These are phyloP conservation scores for Ciborinia camelliae DNA, from an alignment of 2,329 filamentous ascomycete genomes.

Conservation along the genomic window DNA sequence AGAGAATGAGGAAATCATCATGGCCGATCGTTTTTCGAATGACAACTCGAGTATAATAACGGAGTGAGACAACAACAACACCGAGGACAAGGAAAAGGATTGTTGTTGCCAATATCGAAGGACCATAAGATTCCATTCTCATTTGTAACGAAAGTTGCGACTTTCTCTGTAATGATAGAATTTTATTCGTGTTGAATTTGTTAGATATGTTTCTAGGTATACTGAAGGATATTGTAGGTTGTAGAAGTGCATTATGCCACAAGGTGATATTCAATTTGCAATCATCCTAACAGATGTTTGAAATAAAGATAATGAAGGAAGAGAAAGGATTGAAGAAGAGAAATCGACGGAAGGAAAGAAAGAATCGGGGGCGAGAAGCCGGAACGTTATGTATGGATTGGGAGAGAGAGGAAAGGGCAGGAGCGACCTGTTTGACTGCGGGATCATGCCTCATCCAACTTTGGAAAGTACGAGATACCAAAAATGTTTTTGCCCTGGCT, in stretches of 20 bases:
- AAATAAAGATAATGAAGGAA: neutral
- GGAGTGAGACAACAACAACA: slow-evolving; percentile 10
- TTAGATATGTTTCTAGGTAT: slow-evolving; percentile 13
- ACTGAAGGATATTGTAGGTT: slow-evolving; percentile 8
- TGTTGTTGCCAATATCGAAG: slow-evolving; percentile 10
- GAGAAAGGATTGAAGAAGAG: neutral
- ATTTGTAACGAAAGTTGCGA: neutral
- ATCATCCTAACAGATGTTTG: neutral
- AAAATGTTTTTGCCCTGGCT: too few species aligned
- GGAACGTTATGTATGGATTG: neutral
- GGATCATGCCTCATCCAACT: neutral
- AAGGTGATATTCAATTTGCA: neutral
- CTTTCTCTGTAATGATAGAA: neutral
- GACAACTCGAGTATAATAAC: slow-evolving; percentile 16
- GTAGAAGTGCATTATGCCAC: slow-evolving; percentile 4
- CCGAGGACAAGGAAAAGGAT: slow-evolving; percentile 15
- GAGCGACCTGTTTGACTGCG: neutral
- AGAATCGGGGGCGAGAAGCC: neutral
- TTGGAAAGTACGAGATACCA: neutral
- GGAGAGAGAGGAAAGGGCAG: neutral
- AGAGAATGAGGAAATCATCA: slow-evolving; percentile 18
- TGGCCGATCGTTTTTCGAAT: slow-evolving; percentile 12
- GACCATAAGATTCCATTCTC: slow-evolving; percentile 18
- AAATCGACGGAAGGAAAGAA: neutral
- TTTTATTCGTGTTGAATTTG: neutral